These are phyloP conservation scores for Aspergillus coremiiformis DNA, from an alignment of 495 filamentous ascomycete genomes.

Conservation along the genomic window DNA sequence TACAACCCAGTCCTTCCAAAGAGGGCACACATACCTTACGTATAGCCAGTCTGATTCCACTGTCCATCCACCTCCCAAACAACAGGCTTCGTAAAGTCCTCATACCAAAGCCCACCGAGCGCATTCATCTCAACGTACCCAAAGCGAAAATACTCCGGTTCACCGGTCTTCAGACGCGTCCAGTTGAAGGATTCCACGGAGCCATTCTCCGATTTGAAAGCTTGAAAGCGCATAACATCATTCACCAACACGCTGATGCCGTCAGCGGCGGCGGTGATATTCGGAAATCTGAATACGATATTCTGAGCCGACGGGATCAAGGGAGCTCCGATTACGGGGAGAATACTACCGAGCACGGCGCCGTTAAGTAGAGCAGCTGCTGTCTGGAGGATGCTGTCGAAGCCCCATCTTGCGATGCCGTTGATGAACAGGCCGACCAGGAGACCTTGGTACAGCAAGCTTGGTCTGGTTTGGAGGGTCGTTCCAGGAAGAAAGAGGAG, in stretches of 20 bases:
- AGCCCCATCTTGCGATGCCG: slow-evolving; percentile 59
- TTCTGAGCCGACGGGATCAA: slow-evolving; percentile 25
- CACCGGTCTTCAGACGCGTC: slow-evolving; percentile 33
- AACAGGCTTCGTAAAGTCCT: slow-evolving; percentile 74
- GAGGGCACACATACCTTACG: background rate
- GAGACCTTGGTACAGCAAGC: slow-evolving; percentile 53
- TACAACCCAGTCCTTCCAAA: no score
- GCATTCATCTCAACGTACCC: slow-evolving; percentile 53
- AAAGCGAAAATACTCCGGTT: slow-evolving; percentile 74
- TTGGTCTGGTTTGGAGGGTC: slow-evolving; percentile 49
- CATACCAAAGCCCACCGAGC: slow-evolving; percentile 48
- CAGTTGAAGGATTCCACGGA: slow-evolving; percentile 39
- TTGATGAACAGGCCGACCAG: slow-evolving; percentile 59
- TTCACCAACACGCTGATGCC: slow-evolving; percentile 53
- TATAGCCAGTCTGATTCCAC: slow-evolving; percentile 9
- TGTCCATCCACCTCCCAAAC: slow-evolving; percentile 53
- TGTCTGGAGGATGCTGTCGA: slow-evolving; percentile 55
- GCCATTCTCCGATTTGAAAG: slow-evolving; percentile 34
- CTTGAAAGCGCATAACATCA: slow-evolving; percentile 48
- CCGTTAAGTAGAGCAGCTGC: slow-evolving; percentile 45
- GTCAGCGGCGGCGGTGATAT: slow-evolving; percentile 34
- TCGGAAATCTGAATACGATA: slow-evolving; percentile 43
- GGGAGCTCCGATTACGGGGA: slow-evolving; percentile 36
- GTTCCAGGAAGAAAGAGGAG: slow-evolving; percentile 53
- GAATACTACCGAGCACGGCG: slow-evolving; percentile 37